These are phyloP conservation scores for Dendrobium officinale DNA, from an alignment of 106 monocot species.

Conservation along the genomic window DNA sequence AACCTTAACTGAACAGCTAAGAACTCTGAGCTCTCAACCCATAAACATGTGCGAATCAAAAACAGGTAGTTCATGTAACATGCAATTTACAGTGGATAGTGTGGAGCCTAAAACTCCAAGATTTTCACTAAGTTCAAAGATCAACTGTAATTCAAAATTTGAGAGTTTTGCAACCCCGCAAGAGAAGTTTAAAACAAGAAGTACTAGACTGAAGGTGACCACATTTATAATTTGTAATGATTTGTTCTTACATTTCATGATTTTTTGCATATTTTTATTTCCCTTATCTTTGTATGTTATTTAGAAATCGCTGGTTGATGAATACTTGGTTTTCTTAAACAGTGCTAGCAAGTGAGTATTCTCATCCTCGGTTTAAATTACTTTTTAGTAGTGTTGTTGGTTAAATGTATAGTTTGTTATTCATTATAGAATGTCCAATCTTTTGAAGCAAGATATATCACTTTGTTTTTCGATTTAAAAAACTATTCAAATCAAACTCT, in stretches of 20 bases:
- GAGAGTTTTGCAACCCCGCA: conserved; percentile 16
- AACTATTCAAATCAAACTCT: background rate
- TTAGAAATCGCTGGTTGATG: conserved; percentile 44
- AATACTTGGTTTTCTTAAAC: conserved; percentile 23
- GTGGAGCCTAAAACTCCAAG: conserved; percentile 30
- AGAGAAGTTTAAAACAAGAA: conserved; percentile 23
- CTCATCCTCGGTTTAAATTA: background rate
- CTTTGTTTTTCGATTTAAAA: background rate
- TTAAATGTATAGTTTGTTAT: too few species aligned
- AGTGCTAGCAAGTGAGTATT: conserved; percentile 27
- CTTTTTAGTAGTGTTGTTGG: background rate
- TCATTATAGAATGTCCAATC: background rate
- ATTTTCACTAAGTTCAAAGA: conserved; percentile 3
- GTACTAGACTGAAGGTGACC: conserved; percentile 43
- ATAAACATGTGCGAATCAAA: too few species aligned
- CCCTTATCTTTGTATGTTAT: background rate
- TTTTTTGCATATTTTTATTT: background rate
- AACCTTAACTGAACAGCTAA: conserved; percentile 14
- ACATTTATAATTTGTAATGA: background rate
- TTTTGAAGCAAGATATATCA: background rate
- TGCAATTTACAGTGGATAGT: too few species aligned
- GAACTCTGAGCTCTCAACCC: too few species aligned
- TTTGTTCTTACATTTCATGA: too few species aligned
- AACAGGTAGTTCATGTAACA: too few species aligned
- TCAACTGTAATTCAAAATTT: conserved; percentile 1